Conservation (phyloP, 2,329 filamentous ascomycete species). For the Periglandula ipomoeae region DNA sequence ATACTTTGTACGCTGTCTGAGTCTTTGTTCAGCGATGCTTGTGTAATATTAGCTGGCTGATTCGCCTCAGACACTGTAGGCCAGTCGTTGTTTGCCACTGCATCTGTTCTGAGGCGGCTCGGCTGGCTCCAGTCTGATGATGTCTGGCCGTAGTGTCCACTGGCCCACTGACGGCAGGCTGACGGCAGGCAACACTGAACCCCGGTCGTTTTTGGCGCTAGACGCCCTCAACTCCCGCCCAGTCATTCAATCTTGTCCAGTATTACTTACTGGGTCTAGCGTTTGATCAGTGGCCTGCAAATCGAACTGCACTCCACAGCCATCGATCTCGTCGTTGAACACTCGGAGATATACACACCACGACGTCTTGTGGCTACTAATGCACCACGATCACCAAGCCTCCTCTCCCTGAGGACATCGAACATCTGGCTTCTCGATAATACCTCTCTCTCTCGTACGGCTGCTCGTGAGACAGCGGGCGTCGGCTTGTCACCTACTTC, state of each 20-base stretch:
- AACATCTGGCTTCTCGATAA: too few relatives aligned
- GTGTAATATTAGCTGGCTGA: too few relatives aligned
- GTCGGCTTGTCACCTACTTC: neutral
- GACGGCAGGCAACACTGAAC: too few relatives aligned
- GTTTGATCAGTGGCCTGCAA: neutral
- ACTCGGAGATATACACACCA: neutral
- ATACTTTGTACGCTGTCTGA: too few relatives aligned
- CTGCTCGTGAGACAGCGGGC: neutral
- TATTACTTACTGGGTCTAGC: too few relatives aligned
- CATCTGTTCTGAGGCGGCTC: neutral
- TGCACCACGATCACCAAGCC: slow-evolving; percentile 1
- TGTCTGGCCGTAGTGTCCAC: too few relatives aligned
- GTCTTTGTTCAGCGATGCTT: too few relatives aligned
- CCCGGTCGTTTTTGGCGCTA: neutral
- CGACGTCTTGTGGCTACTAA: neutral
- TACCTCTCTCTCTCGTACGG: neutral
- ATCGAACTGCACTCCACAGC: neutral
- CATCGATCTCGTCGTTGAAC: neutral
- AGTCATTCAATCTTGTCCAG: too few relatives aligned
- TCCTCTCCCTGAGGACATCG: neutral
- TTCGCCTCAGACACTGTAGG: too few relatives aligned
- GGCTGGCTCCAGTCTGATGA: too few relatives aligned
- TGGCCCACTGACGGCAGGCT: too few relatives aligned
- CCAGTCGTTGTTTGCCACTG: neutral
- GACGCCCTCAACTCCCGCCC: neutral